Percentiles rank a stretch among this genome's conserved stretches.
Conservation (phyloP, 75 land plant genomes). For the Azolla pinnata region DNA sequence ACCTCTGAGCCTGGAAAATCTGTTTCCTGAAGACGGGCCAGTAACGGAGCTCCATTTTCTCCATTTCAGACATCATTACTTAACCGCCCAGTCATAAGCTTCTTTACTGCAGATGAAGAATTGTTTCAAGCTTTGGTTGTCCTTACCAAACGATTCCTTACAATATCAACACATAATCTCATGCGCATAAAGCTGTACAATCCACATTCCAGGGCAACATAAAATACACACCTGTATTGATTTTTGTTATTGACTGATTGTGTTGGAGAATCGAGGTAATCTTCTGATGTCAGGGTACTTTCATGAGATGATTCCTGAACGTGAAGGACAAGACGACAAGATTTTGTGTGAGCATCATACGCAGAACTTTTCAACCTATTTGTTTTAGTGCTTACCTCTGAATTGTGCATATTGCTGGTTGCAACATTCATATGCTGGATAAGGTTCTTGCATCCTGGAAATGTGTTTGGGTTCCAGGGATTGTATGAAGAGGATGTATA, state of each 20-base stretch:
- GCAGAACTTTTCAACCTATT: neutral
- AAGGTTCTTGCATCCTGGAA: constrained; percentile 1
- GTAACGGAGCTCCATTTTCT: too few species aligned
- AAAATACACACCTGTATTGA: constrained; percentile 18
- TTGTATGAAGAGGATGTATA: neutral
- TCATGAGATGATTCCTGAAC: constrained; percentile 19
- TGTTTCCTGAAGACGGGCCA: too few species aligned
- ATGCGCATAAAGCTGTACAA: constrained; percentile 25
- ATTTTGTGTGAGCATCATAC: neutral
- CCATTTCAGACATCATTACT: neutral
- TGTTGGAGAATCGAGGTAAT: neutral
- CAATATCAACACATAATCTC: constrained; percentile 15
- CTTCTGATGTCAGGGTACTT: constrained; percentile 9
- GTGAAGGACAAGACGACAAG: neutral
- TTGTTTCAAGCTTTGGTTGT: constrained; percentile 10
- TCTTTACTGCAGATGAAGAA: constrained; percentile 12
- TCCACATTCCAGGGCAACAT: constrained; percentile 20
- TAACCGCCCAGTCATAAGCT: neutral
- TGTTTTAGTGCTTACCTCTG: neutral
- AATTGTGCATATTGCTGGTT: too few species aligned
- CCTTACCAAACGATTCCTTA: constrained; percentile 16
- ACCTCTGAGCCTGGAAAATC: too few species aligned
- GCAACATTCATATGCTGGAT: neutral
- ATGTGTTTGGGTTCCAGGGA: neutral
- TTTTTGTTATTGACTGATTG: constrained; percentile 4